Evolutionary conservation across 1,284 basidiomycete genomes (phyloP), one percentile per base, ranked within the genome.

Genomic region (Puccinia triticina): DNA sequence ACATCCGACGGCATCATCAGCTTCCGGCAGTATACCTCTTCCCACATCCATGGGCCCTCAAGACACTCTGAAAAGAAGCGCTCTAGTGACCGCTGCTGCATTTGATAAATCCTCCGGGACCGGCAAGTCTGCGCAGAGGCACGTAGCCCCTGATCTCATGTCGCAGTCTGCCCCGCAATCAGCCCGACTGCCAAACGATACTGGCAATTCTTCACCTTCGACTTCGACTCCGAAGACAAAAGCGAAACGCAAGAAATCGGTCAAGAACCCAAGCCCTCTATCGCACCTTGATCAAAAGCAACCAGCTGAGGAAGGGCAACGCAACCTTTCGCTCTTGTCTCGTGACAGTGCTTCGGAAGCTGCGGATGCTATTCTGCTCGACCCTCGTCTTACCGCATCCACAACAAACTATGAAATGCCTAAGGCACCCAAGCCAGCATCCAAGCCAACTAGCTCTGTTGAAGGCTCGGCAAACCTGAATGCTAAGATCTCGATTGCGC

Each of bases 221-320:
- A 34, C 4, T 34, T 23, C 10, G 26, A 16, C 71, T 21, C 14
- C 29, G 71, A 48, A 26, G n/a, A 46, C 66, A 40, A 73, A 53
- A 73, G 21, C 34, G 32, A 73, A 73, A 73, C 71, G 71, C 26
- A 73, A 37, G 71, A 73, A 73, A 55, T 34, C 32, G 4, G 32
- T 55, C 29, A 71, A 71, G 50, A 50, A 71, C 29, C 40, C n/a
- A 48, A 71, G 43, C 40, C n/a, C 21, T 16, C n/a, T 23, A 29
- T 21, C 69, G 12, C 40, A 48, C 11, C 43, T 50, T 50, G 48
- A 37, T 14, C 71, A 40, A 53, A 50, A 26, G 11, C 29, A n/a
- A 55, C 5, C 26, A 34, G 71, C 26, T 21, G 71, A 73, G 53
- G 50, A 34, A 26, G 26, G 14, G 7, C 50, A 26, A 55, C 8